These are phyloP conservation scores for Eragrostis curvula DNA, from an alignment of 176 grass and related monocot species.

Conservation along the genomic window DNA sequence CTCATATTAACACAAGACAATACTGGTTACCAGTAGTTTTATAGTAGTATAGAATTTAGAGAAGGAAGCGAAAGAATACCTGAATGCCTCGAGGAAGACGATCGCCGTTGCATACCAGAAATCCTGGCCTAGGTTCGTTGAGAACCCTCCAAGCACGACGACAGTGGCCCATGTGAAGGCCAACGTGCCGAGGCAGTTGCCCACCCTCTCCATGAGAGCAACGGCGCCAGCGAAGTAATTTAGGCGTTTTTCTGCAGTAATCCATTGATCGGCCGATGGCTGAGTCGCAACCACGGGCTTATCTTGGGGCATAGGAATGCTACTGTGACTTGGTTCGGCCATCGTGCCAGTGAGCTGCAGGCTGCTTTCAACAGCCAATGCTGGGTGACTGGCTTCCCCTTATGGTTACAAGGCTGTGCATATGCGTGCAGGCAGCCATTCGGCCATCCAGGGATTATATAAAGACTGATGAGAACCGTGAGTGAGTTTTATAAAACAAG, in stretches of 20 bases:
- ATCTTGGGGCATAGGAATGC: not conserved
- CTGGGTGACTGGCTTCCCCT: not conserved
- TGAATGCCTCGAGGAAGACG: constrained; percentile 29
- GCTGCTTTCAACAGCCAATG: not conserved
- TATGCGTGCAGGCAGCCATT: not conserved
- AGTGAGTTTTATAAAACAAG: not conserved
- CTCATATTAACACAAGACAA: too few species aligned
- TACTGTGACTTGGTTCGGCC: not conserved
- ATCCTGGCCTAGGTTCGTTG: not conserved
- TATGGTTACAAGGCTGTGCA: not conserved
- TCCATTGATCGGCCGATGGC: not conserved
- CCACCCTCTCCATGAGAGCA: not conserved
- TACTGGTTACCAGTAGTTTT: too few species aligned
- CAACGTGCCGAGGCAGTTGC: constrained; percentile 12
- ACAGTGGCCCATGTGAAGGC: constrained; percentile 20
- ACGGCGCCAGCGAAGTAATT: not conserved
- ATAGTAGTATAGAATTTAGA: not conserved
- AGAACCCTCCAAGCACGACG: constrained; percentile 20
- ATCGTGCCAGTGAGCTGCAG: not conserved
- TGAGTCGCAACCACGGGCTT: not conserved
- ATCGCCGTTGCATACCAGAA: constrained; percentile 24
- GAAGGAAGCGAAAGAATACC: not conserved
- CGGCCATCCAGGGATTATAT: not conserved
- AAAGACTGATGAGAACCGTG: not conserved
- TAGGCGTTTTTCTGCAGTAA: not conserved